phyloP scores from a whole-genome alignment of 371 early-diverging fungal genomes.

The Mucor plumbeus region DNA sequence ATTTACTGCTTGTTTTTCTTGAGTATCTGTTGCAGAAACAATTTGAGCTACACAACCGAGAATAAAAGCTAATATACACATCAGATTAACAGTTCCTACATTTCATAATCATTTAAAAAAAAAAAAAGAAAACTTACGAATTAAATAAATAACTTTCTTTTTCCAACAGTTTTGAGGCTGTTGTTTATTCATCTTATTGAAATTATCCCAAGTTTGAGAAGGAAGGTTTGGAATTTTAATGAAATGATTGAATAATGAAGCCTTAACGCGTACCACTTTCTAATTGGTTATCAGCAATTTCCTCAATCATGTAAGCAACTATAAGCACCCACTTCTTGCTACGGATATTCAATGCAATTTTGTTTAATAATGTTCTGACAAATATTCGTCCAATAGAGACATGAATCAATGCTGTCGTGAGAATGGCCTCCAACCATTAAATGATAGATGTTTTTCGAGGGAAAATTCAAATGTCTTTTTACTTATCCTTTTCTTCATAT shows the following conservation, averaged over 20 bases:
- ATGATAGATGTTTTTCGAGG: background rate
- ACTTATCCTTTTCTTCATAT: background rate
- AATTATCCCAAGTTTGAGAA: background rate
- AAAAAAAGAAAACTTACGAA: constrained; percentile 10
- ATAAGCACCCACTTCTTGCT: background rate
- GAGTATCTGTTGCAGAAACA: constrained; percentile 9
- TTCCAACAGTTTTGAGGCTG: constrained; percentile 17
- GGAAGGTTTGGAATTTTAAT: background rate
- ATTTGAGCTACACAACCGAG: constrained; percentile 16
- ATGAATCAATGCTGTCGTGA: constrained; percentile 14
- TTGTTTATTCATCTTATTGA: constrained; percentile 2
- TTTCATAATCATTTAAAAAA: no score
- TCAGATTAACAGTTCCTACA: background rate
- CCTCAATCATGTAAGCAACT: background rate
- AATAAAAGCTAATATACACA: constrained; percentile 11
- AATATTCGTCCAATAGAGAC: constrained; percentile 9
- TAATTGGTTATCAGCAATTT: background rate
- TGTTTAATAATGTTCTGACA: constrained; percentile 1
- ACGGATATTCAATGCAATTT: constrained; percentile 2
- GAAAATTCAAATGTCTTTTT: no score
- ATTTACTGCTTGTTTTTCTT: constrained; percentile 8
- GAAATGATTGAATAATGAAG: background rate
- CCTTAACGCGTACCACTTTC: constrained; percentile 10
- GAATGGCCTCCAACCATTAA: constrained; percentile 7
- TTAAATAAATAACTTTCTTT: constrained; percentile 12